Conservation (phyloP, 1,284 basidiomycete genomes). For the Ustilago vetiveriae region DNA sequence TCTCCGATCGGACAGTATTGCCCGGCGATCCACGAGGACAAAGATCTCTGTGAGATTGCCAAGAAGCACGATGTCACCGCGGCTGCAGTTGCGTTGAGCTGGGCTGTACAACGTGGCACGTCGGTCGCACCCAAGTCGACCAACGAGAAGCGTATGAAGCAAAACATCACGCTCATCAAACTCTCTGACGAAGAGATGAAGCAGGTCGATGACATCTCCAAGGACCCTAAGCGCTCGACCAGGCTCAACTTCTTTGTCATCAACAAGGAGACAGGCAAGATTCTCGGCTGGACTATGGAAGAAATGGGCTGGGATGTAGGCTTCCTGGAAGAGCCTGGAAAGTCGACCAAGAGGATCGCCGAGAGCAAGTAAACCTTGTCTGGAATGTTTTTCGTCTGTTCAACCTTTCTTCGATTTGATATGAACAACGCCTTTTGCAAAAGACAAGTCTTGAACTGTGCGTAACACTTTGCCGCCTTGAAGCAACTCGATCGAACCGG, state of each 20-base stretch:
- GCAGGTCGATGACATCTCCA: constrained; percentile 39
- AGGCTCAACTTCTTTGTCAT: constrained; percentile 28
- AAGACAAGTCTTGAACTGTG: constrained; percentile 37
- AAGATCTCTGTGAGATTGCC: constrained; percentile 75
- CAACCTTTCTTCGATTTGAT: constrained; percentile 1
- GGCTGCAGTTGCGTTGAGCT: constrained; percentile 75
- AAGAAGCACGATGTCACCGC: constrained; percentile 72
- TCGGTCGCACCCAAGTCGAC: constrained; percentile 55
- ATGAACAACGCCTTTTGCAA: constrained; percentile 38
- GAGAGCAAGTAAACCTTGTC: neutral
- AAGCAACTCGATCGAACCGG: constrained; percentile 9
- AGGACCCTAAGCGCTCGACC: constrained; percentile 44
- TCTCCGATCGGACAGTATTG: constrained; percentile 83
- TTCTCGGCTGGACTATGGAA: constrained; percentile 49
- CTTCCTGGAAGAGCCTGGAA: constrained; percentile 11
- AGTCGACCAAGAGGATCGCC: constrained; percentile 8
- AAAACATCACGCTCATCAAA: constrained; percentile 77
- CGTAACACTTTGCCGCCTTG: constrained; percentile 17
- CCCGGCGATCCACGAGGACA: constrained; percentile 78
- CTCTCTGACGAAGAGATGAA: constrained; percentile 74
- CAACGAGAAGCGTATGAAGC: constrained; percentile 76
- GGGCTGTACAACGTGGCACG: constrained; percentile 75
- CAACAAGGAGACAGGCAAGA: constrained; percentile 32
- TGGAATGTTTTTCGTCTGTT: neutral
- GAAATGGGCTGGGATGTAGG: constrained; percentile 58